Evolutionary conservation across 2,329 filamentous ascomycete species (phyloP).

Genomic region (Aspergillus chevalieri): DNA sequence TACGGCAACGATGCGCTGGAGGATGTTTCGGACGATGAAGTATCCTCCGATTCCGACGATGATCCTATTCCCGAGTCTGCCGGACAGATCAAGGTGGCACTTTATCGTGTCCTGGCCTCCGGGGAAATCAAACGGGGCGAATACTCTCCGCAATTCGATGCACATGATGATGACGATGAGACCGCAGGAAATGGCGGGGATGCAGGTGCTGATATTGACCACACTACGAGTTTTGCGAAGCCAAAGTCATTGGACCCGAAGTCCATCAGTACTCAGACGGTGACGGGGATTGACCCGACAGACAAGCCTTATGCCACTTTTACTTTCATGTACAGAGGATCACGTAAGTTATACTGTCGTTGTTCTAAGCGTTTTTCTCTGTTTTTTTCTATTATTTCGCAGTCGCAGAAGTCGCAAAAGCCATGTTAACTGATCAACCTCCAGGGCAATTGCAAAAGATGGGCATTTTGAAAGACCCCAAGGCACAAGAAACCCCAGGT

Average conservation of each 20-base stretch:
- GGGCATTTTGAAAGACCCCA: conserved; percentile 70
- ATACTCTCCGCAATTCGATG: conserved; percentile 95
- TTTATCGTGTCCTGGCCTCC: conserved; percentile 90
- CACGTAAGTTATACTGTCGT: conserved; percentile 58
- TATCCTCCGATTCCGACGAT: conserved; percentile 70
- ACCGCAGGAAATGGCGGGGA: conserved; percentile 47
- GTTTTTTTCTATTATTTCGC: neutral
- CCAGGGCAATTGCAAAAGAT: conserved; percentile 93
- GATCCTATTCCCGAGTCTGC: conserved; percentile 84
- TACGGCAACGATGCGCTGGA: conserved; percentile 79
- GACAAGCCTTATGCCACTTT: conserved; percentile 96
- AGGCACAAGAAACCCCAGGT: conserved; percentile 53
- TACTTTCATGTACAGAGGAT: conserved; percentile 94
- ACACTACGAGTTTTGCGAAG: conserved; percentile 96
- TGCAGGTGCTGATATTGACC: conserved; percentile 79
- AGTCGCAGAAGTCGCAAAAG: neutral
- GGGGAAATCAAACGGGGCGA: conserved; percentile 97
- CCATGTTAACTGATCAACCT: conserved; percentile 1
- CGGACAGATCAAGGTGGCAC: conserved; percentile 94
- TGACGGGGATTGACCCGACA: conserved; percentile 94
- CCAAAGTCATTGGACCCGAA: conserved; percentile 94
- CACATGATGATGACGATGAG: conserved; percentile 87
- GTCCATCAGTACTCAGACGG: conserved; percentile 95
- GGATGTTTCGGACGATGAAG: conserved; percentile 63
- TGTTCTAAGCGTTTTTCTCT: neutral